Evolutionary conservation across 2,329 filamentous ascomycete species (phyloP), one percentile per base, ranked within the genome.

Genomic region (Scedosporium apiospermum): DNA sequence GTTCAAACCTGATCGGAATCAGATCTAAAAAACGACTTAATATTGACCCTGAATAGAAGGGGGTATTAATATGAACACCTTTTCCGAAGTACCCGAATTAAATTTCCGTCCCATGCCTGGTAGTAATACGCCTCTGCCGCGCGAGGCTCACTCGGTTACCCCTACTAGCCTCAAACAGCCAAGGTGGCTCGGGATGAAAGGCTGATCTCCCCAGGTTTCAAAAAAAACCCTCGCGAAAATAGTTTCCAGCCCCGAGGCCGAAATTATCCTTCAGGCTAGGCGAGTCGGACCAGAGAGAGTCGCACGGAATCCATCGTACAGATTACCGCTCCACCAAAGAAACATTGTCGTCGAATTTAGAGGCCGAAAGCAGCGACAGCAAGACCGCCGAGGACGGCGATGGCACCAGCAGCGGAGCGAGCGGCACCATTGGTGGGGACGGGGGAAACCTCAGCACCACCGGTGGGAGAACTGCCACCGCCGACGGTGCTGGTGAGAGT

Each of bases 401-500:
- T 14, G 9, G 60, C 51, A 55, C 61, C 53, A n/a, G 53, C 41
- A 21, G 38, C 53, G 61, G 57, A 38, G 57, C 38, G 57, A 16
- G 57, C 26, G 27, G 30, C 57, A 58, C 53, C 30, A 53, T 58
- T 62, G 53, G 26, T 16, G 61, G 42, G 51, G 21, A 55, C 64
- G 30, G 61, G 64, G 26, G 34, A 38, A 14, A 60, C 26, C 23
- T 68, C 51, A 46, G 64, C 60, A 26, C 23, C 58, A 21, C 42
- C 57, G 42, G 55, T 51, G 51, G 67, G 42, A 44, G 65, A 58
- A 41, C 67, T 64, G 49, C 66, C 66, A 63, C 64, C 60, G 59
- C 65, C 63, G 60, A 66, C 65, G 57, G 65, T 62, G 44, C 64
- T 57, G 60, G 60, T 63, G 49, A 62, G 14, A 34, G 58, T 62